A percentile compares a stretch with the other conserved stretches of the same genome.
Conservation (phyloP, 352 stramenopile species). For the Globisporangium okanoganense region DNA sequence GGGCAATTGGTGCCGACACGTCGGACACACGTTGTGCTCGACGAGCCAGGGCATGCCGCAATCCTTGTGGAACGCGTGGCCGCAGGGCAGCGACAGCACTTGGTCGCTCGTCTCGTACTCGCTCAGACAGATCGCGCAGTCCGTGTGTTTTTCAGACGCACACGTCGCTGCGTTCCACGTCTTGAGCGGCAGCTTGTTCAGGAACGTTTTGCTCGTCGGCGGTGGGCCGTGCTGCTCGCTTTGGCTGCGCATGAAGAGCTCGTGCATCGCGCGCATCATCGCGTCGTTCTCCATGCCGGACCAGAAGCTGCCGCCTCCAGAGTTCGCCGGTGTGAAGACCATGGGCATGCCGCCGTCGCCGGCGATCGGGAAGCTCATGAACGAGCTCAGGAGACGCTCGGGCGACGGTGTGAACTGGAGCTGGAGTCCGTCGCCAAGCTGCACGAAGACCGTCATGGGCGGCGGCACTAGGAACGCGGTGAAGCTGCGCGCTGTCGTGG, state of each 20-base stretch:
- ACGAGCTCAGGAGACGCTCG: slow-evolving; percentile 30
- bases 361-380: slow-evolving; percentile 25
- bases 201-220: slow-evolving; percentile 62
- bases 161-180: slow-evolving; percentile 40
- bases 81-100: slow-evolving; percentile 66
- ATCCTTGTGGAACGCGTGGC: slow-evolving; percentile 75
- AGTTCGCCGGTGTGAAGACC: not conserved
- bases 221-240: slow-evolving; percentile 56
- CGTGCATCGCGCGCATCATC: slow-evolving; percentile 46
- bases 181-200: slow-evolving; percentile 65
- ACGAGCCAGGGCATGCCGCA: slow-evolving; percentile 73
- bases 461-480: slow-evolving; percentile 55
- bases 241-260: slow-evolving; percentile 65
- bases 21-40: slow-evolving; percentile 79
- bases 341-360: slow-evolving; percentile 18
- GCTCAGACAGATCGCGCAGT: slow-evolving; percentile 75
- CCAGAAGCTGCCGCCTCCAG: slow-evolving; percentile 13
- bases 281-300: slow-evolving; percentile 18
- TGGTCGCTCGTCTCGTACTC: slow-evolving; percentile 67
- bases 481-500: slow-evolving; percentile 12
- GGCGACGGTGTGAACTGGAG: slow-evolving; percentile 47
- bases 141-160: slow-evolving; percentile 44
- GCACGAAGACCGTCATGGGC: slow-evolving; percentile 55
- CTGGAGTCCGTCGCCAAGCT: slow-evolving; percentile 52
- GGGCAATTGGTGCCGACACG: slow-evolving; percentile 62